These are phyloP conservation scores for Usnea hakonensis DNA, from an alignment of 495 filamentous ascomycete genomes.

Conservation along the genomic window DNA sequence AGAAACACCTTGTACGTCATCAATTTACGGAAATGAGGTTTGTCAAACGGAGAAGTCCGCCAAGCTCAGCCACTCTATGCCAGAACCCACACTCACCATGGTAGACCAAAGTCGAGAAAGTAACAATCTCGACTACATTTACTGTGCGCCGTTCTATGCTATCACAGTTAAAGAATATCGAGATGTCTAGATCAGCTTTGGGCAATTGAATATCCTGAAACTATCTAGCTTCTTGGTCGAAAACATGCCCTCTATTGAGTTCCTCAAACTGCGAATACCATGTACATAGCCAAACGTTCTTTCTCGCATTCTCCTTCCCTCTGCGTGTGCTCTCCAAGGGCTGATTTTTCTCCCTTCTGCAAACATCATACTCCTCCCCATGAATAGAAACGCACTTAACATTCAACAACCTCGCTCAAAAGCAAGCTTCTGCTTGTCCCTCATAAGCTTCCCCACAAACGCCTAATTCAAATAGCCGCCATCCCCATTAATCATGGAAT, in stretches of 20 bases:
- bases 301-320: neutral
- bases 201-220: too few species aligned
- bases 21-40: constrained; percentile 2
- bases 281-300: neutral
- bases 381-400: neutral
- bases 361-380: neutral
- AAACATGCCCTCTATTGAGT: neutral
- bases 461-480: neutral
- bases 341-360: neutral
- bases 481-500: neutral
- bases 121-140: neutral
- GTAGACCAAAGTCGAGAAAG: neutral
- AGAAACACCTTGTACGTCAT: neutral
- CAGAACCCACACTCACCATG: neutral
- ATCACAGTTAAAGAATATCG: neutral
- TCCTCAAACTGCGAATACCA: neutral
- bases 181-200: neutral
- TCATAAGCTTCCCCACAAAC: neutral
- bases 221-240: neutral
- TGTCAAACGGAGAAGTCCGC: neutral
- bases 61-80: neutral
- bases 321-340: neutral
- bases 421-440: neutral
- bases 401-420: neutral
- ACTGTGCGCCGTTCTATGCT: neutral